These are phyloP conservation scores for Aspergillus nidulans DNA, from an alignment of 495 filamentous ascomycete species.

Conservation along the genomic window DNA sequence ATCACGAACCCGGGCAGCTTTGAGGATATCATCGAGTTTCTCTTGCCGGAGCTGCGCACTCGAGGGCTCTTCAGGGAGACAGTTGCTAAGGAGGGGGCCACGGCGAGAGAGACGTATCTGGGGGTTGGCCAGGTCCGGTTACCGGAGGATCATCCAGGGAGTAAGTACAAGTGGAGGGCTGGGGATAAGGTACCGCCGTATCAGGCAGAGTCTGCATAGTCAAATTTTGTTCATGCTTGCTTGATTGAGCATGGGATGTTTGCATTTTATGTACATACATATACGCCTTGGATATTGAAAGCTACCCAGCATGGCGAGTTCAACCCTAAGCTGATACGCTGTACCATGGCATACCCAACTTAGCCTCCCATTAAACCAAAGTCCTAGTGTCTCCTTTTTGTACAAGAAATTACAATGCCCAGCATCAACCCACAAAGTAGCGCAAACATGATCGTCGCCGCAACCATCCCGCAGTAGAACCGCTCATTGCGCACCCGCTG, in stretches of 20 bases:
- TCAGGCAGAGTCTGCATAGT: neutral
- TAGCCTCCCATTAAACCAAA: no score
- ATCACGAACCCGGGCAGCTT: conserved; percentile 58
- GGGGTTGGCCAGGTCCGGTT: neutral
- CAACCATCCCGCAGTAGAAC: neutral
- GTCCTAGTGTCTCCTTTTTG: neutral
- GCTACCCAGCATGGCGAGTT: no score
- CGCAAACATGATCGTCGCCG: conserved; percentile 2
- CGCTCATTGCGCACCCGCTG: neutral
- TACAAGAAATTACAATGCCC: neutral
- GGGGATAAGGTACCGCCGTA: conserved; percentile 6
- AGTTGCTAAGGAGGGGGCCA: conserved; percentile 31
- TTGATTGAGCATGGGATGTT: no score
- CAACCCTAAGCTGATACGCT: no score
- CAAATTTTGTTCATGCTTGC: no score
- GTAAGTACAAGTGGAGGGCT: conserved; percentile 8
- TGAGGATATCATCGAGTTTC: conserved; percentile 53
- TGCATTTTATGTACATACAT: neutral
- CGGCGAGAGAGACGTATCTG: conserved; percentile 44
- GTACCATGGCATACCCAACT: no score
- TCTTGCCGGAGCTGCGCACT: conserved; percentile 41
- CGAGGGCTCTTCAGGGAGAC: conserved; percentile 45
- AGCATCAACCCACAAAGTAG: neutral
- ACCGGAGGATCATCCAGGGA: conserved; percentile 10
- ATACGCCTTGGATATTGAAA: no score